Evolutionary conservation across 129 eudicot genomes (phyloP), one percentile per base, ranked within the genome.

Genomic region (Centrapalus pauciflorus): DNA sequence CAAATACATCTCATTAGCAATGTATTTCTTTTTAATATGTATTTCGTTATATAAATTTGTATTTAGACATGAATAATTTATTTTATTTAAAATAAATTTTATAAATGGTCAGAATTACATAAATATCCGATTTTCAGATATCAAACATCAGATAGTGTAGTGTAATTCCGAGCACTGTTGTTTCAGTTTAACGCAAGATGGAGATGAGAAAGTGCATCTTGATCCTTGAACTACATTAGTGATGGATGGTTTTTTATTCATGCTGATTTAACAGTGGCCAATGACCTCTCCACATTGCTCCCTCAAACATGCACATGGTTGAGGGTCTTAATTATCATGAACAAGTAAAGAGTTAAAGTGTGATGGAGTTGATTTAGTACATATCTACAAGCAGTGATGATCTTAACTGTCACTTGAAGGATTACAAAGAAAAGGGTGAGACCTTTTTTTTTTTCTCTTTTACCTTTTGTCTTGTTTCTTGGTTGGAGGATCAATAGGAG

Each of bases 401-500:
- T 52, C 35, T 64, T 38, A 72, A 43, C 6, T 49, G 35, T 69
- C 71, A 7, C 7, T 40, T 12, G 4, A 28, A 0, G 26, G 19
- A 48, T 48, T 3, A 13, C 34, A 54, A 16, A 65, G 16, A 6
- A 32, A 32, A 35, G 24, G 9, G 51, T 7, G 16, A 48, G 54
- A 48, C 11, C 10, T 25, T 58, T 30, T 26, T 8, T 64, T 38
- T 59, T 7, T 26, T 33, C 61, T 71, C 58, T 70, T 34, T 66
- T 56, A 83, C 90, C 87, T 82, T 52, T 82, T 88, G 60, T 86
- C 87, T 76, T 49, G 79, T 74, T 67, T 77, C 72, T 41, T 81
- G 49, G 78, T 69, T 54, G 92, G 95, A 54, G 96, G 95, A 76
- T 93, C 95, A 63, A 88, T 78, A 20, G 89, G 89, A 21, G 99